A percentile compares a stretch with the other conserved stretches of the same genome.
phyloP scores from a whole-genome alignment of 371 early-diverging fungal genomes.

The Vairimorpha ceranae region DNA sequence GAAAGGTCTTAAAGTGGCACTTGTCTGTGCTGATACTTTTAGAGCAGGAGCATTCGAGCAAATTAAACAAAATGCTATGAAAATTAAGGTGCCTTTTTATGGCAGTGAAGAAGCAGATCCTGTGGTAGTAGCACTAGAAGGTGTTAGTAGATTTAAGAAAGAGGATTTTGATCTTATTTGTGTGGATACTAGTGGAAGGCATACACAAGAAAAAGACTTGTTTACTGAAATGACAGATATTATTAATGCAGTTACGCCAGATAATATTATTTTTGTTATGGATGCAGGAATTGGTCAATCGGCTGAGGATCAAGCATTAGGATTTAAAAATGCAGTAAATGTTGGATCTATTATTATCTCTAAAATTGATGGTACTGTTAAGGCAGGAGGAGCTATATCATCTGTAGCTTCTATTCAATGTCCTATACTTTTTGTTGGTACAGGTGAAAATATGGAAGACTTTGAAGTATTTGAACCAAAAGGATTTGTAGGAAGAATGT shows the following conservation, averaged over 20 bases:
- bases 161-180: conserved; percentile 94
- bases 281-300: conserved; percentile 98
- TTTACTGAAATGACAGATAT: conserved; percentile 98
- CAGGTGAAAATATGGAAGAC: conserved; percentile 93
- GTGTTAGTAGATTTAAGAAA: conserved; percentile 84
- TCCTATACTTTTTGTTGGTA: conserved; percentile 94
- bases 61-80: conserved; percentile 92
- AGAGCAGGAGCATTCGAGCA: conserved; percentile 99
- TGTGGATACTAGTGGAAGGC: conserved; percentile 96
- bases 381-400: conserved; percentile 96
- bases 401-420: conserved; percentile 93
- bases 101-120: conserved; percentile 88
- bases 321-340: conserved; percentile 86
- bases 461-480: conserved; percentile 84
- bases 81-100: conserved; percentile 91
- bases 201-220: conserved; percentile 89
- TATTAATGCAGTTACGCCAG: conserved; percentile 73
- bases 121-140: conserved; percentile 80
- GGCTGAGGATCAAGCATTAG: conserved; percentile 85
- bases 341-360: conserved; percentile 95
- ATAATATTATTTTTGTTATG: conserved; percentile 93
- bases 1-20: conserved; percentile 86
- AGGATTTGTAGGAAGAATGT: conserved; percentile 84
- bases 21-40: conserved; percentile 98
- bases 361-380: conserved; percentile 97